Percentiles rank a stretch among this genome's conserved stretches.
Conservation (phyloP, 345 rosid genomes). For the Bretschneidera sinensis region DNA sequence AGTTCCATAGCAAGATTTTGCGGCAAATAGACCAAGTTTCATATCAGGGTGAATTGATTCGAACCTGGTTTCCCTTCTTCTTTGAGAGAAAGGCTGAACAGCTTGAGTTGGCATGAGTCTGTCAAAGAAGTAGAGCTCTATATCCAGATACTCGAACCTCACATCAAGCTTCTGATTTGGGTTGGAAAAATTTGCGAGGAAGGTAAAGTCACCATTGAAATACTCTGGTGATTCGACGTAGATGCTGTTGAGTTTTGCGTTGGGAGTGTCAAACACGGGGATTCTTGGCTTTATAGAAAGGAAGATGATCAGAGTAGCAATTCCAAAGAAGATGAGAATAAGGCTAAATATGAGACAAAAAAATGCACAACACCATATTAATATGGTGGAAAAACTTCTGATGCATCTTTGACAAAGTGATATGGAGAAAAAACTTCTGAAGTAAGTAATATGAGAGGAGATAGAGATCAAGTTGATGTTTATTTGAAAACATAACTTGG, state of each 20-base stretch:
- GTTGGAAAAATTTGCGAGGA: slow-evolving; percentile 69
- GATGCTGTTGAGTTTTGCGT: slow-evolving; percentile 63
- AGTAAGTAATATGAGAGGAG: slow-evolving; percentile 1
- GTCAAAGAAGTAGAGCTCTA: slow-evolving; percentile 67
- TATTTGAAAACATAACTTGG: slow-evolving; percentile 11
- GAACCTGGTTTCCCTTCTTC: slow-evolving; percentile 46
- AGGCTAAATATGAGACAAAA: slow-evolving; percentile 74
- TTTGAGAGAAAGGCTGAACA: slow-evolving; percentile 59
- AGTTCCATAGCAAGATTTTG: slow-evolving; percentile 51
- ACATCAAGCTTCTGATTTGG: slow-evolving; percentile 64
- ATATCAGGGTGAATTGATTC: slow-evolving; percentile 56
- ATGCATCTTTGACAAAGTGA: slow-evolving; percentile 32
- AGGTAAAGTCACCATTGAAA: slow-evolving; percentile 70
- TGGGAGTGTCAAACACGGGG: slow-evolving; percentile 68
- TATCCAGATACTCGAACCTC: slow-evolving; percentile 48
- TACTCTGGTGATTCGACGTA: slow-evolving; percentile 75
- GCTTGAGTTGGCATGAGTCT: slow-evolving; percentile 50
- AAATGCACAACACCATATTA: slow-evolving; percentile 73
- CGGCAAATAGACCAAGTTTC: slow-evolving; percentile 77
- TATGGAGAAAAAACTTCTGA: slow-evolving; percentile 20
- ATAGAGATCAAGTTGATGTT: no score
- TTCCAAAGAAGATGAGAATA: slow-evolving; percentile 65
- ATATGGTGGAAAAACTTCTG: slow-evolving; percentile 55
- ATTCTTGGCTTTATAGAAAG: slow-evolving; percentile 54
- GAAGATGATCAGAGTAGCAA: slow-evolving; percentile 68